These are phyloP conservation scores for Chlorophyllum brunneum DNA, from an alignment of 768 basidiomycete genomes.

Conservation along the genomic window DNA sequence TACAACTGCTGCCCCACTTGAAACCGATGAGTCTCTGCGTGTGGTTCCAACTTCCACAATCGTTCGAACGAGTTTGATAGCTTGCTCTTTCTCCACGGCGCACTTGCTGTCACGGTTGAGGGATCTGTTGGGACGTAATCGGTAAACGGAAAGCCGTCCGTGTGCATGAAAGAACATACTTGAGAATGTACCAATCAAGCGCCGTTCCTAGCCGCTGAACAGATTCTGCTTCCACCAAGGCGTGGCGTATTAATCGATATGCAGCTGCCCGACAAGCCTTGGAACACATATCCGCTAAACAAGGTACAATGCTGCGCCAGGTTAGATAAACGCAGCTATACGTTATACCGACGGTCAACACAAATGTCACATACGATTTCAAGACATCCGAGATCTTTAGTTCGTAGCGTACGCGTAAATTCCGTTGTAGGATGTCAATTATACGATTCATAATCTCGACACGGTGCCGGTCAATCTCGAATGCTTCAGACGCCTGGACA, in stretches of 20 bases:
- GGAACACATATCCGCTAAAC: constrained; percentile 69
- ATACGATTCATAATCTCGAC: constrained; percentile 64
- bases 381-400: constrained; percentile 65
- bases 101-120: constrained; percentile 82
- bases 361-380: constrained; percentile 54
- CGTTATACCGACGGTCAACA: background rate
- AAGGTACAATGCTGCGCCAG: constrained; percentile 62
- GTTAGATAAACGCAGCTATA: background rate
- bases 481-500: constrained; percentile 25
- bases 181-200: constrained; percentile 88
- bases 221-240: constrained; percentile 67
- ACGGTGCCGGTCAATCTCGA: constrained; percentile 49
- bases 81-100: constrained; percentile 87
- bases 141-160: background rate
- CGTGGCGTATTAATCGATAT: constrained; percentile 80
- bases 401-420: constrained; percentile 74
- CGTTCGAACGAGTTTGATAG: constrained; percentile 81
- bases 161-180: constrained; percentile 44
- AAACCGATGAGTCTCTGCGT: constrained; percentile 38
- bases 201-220: constrained; percentile 63
- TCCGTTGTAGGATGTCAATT: constrained; percentile 61
- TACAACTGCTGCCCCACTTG: constrained; percentile 41
- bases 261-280: constrained; percentile 76
- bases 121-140: constrained; percentile 44
- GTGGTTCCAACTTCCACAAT: constrained; percentile 76